Conservation (phyloP, 257 asterid species). For the Misopates orontium region DNA sequence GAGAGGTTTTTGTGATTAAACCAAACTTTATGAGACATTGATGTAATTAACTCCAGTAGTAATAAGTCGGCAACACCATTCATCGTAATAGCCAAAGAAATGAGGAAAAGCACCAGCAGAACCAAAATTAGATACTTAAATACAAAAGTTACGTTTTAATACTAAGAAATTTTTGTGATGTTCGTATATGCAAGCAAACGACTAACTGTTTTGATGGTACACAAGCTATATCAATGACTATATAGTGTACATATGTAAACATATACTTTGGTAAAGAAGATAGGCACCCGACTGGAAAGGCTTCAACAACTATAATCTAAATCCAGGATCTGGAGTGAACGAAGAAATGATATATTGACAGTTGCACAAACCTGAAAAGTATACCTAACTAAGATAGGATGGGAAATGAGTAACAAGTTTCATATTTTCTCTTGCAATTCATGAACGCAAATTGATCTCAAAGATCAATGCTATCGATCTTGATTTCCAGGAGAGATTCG, state of each 20-base stretch:
- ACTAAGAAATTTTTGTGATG: too few species aligned
- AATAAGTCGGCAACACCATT: too few species aligned
- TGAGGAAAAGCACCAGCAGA: too few species aligned
- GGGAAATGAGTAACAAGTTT: conserved; percentile 2
- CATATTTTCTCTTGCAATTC: conserved; percentile 19
- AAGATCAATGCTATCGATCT: conserved; percentile 36
- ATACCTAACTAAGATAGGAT: conserved; percentile 24
- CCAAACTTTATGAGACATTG: too few species aligned
- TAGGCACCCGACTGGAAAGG: conserved; percentile 23
- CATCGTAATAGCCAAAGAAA: too few species aligned
- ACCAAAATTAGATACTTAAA: too few species aligned
- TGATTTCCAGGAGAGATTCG: conserved; percentile 60
- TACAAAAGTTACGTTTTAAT: too few species aligned
- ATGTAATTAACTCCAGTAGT: too few species aligned
- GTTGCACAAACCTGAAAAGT: conserved; percentile 35
- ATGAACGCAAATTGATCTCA: conserved; percentile 27
- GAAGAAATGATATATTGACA: conserved; percentile 34
- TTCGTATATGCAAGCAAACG: conserved; percentile 18
- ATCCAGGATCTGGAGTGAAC: conserved; percentile 24
- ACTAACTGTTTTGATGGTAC: conserved; percentile 31
- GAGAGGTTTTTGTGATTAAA: too few species aligned
- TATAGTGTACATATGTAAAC: conserved; percentile 36
- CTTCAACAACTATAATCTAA: conserved; percentile 25
- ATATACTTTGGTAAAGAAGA: conserved; percentile 22
- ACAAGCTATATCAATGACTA: conserved; percentile 37